These are phyloP conservation scores for Floccularia luteovirens DNA, from an alignment of 768 basidiomycete genomes.

Conservation along the genomic window DNA sequence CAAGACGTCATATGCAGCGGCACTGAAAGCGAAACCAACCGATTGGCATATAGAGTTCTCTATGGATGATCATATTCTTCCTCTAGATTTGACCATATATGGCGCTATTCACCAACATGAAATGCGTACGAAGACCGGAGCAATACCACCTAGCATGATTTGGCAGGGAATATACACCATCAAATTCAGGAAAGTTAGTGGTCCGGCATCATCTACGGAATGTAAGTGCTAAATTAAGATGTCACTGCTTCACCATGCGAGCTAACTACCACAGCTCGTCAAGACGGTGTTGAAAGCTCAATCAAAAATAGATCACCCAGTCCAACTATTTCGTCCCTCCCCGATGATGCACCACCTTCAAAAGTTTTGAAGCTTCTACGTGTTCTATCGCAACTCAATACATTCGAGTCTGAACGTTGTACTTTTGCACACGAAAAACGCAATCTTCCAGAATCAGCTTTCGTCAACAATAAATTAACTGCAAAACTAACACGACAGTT, in stretches of 20 bases:
- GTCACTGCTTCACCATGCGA: not conserved
- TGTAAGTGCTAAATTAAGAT: conserved; percentile 29
- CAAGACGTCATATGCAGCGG: conserved; percentile 84
- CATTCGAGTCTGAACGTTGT: conserved; percentile 59
- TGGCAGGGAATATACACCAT: conserved; percentile 91
- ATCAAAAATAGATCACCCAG: conserved; percentile 43
- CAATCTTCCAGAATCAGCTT: conserved; percentile 71
- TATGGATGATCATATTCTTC: conserved; percentile 82
- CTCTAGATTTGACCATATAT: conserved; percentile 88
- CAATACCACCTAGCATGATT: conserved; percentile 60
- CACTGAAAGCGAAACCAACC: conserved; percentile 84
- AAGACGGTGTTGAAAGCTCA: not conserved
- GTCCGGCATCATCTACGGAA: conserved; percentile 63
- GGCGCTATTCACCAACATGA: conserved; percentile 94
- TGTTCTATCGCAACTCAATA: conserved; percentile 78
- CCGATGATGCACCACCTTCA: conserved; percentile 77
- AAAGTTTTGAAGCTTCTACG: conserved; percentile 89
- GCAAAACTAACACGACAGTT: conserved; percentile 96
- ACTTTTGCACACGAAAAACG: conserved; percentile 41
- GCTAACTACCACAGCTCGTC: not conserved
- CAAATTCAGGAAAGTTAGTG: conserved; percentile 88
- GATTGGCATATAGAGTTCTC: conserved; percentile 98
- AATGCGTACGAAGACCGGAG: conserved; percentile 62
- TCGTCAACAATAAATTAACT: conserved; percentile 96
- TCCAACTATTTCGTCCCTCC: conserved; percentile 69